A percentile compares a stretch with the other conserved stretches of the same genome.
These are phyloP conservation scores for Metahyphopichia silvanorum DNA, from an alignment of 805 yeast species.

Conservation along the genomic window DNA sequence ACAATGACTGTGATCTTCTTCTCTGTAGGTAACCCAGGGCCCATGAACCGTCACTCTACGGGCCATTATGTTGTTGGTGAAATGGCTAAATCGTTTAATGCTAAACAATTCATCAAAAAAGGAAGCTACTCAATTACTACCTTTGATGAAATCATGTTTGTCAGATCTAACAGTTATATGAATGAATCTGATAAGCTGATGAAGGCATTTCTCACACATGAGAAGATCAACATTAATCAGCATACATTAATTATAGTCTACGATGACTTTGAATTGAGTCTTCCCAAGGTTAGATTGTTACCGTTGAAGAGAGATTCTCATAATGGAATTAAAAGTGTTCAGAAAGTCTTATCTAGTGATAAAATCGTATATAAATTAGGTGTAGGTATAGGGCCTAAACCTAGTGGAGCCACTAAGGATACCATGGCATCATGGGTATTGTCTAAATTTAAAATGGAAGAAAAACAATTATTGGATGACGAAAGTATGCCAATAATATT, in stretches of 20 bases:
- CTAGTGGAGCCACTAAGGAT: slow-evolving; percentile 27
- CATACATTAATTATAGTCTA: slow-evolving; percentile 23
- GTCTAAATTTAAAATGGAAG: slow-evolving; percentile 25
- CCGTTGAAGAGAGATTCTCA: slow-evolving; percentile 37
- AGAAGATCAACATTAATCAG: slow-evolving; percentile 9
- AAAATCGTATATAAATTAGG: slow-evolving; percentile 27
- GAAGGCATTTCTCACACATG: slow-evolving; percentile 18
- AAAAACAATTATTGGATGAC: slow-evolving; percentile 13
- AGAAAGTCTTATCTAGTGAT: slow-evolving; percentile 5
- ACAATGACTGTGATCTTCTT: slow-evolving; percentile 10
- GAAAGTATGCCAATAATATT: slow-evolving; percentile 11
- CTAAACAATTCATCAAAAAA: slow-evolving; percentile 25
- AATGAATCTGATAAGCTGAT: slow-evolving; percentile 35
- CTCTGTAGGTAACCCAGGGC: slow-evolving; percentile 42
- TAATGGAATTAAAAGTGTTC: slow-evolving; percentile 33
- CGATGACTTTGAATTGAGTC: slow-evolving; percentile 36
- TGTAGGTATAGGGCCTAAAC: slow-evolving; percentile 43
- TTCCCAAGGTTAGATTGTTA: slow-evolving; percentile 28
- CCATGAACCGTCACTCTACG: slow-evolving; percentile 35
- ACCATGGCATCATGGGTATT: slow-evolving; percentile 42
- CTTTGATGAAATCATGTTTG: slow-evolving; percentile 22
- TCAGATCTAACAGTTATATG: slow-evolving; percentile 37
- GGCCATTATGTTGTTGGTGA: slow-evolving; percentile 33
- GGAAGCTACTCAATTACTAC: slow-evolving; percentile 26
- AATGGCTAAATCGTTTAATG: slow-evolving; percentile 21